Evolutionary conservation across 2,329 filamentous ascomycete genomes (phyloP), one percentile per base, ranked within the genome.

Genomic region (Fusarium sublunatum): DNA sequence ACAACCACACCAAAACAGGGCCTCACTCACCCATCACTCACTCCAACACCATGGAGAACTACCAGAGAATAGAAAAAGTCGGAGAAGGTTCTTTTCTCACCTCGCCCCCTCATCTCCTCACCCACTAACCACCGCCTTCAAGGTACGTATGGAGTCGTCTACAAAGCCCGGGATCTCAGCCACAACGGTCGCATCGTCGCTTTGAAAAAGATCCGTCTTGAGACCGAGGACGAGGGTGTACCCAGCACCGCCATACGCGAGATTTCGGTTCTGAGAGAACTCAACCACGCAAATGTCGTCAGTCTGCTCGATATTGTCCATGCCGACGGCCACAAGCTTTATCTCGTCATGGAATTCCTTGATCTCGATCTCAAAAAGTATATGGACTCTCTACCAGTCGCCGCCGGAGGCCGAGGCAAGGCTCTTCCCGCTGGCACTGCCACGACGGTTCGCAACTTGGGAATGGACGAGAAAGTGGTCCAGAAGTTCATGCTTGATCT

Each of bases 21-120:
- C 53, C 53, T 59, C 45, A 5, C n/a, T 45, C 54, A 41, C 22
- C 35, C 55, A 32, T 55, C 57, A 58, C 54, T 26, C 38, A 39
- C 11, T 5, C n/a, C n/a, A n/a, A n/a, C 41, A 67, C 55, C 69
- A 96, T 97, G 93, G 92, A 97, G 78, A 96, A 96, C 80, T 97
- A 97, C 77, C 91, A 96, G 80, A 96, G 96, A 82, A 87, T 97
- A 74, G 93, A 97, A 82, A 97, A 97, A 83, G 93, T 97, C 72
- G 93, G 93, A 78, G 93, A 97, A 86, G 93, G 93, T 95, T 71
- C 84, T 72, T 61, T 8, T 11, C 6, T 9, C 9, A 13, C 32
- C 35, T 15, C 13, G 29, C 38, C 34, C 31, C n/a, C 24, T 28
- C 5, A n/a, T 28, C 1, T 11, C n/a, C 6, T 9, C 7, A 6